Percentiles rank a stretch among this genome's conserved stretches.
These are phyloP conservation scores for Fusarium anguioides DNA, from an alignment of 2,329 filamentous ascomycete species.

Conservation along the genomic window DNA sequence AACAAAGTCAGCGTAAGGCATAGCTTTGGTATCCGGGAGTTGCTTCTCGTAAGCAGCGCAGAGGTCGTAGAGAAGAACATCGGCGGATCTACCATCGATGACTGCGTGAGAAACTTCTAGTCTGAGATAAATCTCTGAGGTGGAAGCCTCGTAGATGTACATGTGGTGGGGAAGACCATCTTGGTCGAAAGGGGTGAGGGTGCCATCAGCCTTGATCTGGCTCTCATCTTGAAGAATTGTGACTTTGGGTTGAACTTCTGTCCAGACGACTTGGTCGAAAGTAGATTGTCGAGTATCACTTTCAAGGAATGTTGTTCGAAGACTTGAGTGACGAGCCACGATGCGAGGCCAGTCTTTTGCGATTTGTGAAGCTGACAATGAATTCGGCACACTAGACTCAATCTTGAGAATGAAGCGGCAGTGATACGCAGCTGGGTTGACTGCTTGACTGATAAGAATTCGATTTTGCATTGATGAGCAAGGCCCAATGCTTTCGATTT, in stretches of 20 bases:
- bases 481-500: neutral
- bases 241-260: neutral
- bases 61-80: constrained; percentile 10
- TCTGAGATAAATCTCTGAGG: neutral
- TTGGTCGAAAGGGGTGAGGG: neutral
- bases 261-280: constrained; percentile 6
- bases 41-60: neutral
- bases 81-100: constrained; percentile 13
- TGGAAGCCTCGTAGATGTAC: neutral
- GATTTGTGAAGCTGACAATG: neutral
- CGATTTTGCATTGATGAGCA: constrained; percentile 6
- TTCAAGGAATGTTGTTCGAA: neutral
- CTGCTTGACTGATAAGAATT: neutral
- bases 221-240: neutral
- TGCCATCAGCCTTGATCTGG: neutral
- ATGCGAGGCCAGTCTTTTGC: neutral
- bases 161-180: neutral
- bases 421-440: neutral
- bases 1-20: neutral
- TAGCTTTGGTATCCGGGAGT: neutral
- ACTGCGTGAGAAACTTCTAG: constrained; percentile 8
- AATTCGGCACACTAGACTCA: neutral
- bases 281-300: neutral
- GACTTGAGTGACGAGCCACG: neutral
- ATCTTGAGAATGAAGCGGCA: neutral